phyloP scores from a whole-genome alignment of 495 filamentous ascomycete species.

The Evernia prunastri region DNA sequence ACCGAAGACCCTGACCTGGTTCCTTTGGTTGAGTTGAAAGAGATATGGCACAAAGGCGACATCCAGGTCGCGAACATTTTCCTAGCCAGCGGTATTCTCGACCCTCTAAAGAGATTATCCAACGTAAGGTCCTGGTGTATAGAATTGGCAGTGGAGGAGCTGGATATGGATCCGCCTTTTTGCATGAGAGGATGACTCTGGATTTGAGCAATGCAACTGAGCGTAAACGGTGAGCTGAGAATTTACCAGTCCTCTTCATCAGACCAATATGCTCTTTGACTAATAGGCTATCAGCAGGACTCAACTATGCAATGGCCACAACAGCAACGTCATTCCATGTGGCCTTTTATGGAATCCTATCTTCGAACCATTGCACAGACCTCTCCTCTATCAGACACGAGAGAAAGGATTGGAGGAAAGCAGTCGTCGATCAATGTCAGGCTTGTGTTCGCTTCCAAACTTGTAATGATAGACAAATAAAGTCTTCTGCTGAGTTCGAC shows the following conservation, averaged over 20 bases:
- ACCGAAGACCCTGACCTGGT: neutral
- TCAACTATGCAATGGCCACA: neutral
- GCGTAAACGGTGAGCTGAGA: neutral
- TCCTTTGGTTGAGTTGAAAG: neutral
- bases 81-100: neutral
- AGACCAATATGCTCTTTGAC: too few species aligned
- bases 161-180: neutral
- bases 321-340: neutral
- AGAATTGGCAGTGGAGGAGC: neutral
- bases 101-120: neutral
- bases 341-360: neutral
- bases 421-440: neutral
- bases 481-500: neutral
- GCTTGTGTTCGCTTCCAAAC: neutral
- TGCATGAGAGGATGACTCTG: neutral
- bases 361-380: neutral
- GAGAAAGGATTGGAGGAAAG: neutral
- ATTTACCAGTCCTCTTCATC: neutral
- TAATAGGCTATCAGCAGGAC: too few species aligned
- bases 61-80: neutral
- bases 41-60: conserved; percentile 1
- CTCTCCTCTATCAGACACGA: neutral
- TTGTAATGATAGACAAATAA: neutral
- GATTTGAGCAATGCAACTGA: neutral
- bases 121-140: neutral